Conservation (phyloP, 257 asterid species). For the Nicotiana tomentosiformis region DNA sequence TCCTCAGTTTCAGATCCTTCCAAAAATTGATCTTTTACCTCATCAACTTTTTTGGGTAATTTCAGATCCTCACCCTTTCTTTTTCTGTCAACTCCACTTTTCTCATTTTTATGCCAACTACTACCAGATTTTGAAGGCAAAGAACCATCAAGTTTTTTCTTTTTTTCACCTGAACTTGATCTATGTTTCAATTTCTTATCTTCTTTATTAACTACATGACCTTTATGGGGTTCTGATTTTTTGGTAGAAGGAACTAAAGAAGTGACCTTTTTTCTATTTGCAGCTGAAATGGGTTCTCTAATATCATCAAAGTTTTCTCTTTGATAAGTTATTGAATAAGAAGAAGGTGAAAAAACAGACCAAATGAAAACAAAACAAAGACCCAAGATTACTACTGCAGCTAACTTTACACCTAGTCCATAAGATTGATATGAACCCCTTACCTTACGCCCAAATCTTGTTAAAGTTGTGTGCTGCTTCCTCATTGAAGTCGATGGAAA, state of each 20-base stretch:
- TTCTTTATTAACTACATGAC: conserved; percentile 20
- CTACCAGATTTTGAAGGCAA: conserved; percentile 38
- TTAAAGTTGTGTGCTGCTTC: conserved; percentile 48
- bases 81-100: conserved; percentile 12
- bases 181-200: conserved; percentile 17
- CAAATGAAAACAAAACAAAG: conserved; percentile 76
- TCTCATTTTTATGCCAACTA: conserved; percentile 29
- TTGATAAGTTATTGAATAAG: conserved; percentile 63
- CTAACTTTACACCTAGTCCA: conserved; percentile 65
- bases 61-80: conserved; percentile 25
- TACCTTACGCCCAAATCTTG: conserved; percentile 80
- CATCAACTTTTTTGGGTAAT: conserved; percentile 20
- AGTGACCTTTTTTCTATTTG: conserved; percentile 26
- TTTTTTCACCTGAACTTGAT: conserved; percentile 31
- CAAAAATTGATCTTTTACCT: conserved; percentile 28
- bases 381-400: conserved; percentile 68
- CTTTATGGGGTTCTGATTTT: conserved; percentile 31
- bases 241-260: conserved; percentile 21
- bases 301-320: conserved; percentile 84
- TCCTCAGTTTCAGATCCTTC: conserved; percentile 57
- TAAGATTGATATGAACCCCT: conserved; percentile 72
- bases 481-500: conserved; percentile 16
- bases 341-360: conserved; percentile 61
- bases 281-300: conserved; percentile 54
- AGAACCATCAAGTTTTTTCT: conserved; percentile 36